Evolutionary conservation across 768 basidiomycete genomes (phyloP), one percentile per base, ranked within the genome.

Genomic region (Leucosporidium creatinivorum): DNA sequence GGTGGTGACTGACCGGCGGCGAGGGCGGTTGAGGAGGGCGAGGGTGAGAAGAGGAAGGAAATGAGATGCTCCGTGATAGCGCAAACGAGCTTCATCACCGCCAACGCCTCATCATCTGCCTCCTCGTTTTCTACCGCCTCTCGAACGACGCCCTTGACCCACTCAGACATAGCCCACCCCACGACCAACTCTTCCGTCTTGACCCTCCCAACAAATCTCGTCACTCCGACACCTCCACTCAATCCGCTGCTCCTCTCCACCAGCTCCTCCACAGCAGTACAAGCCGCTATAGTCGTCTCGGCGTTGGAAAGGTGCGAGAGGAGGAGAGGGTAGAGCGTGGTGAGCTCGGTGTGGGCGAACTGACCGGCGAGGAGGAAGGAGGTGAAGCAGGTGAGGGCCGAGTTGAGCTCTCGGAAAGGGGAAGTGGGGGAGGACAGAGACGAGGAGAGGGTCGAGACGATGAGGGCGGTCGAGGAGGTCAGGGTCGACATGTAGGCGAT

Each of bases 241-340:
- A 50, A 30, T 0, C 69, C 72, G 21, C 56, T 56, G 15, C 62
- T 69, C 18, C 69, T 68, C 30, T 75, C 75, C 9, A 75, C 31
- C 26, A 75, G 62, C 51, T 75, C 75, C 21, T 74, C 72, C 23
- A 69, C n/a, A 54, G 73, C 73, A 3, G 58, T 33, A 31, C 65
- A 68, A 0, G 70, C 73, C 3, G 51, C 44, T 25, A 66, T 36
- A 57, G 62, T 39, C 3, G 72, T 69, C 4, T 48, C 52, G 7
- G 67, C 33, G 25, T 63, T 58, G 19, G 72, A 56, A 18, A 75
- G 52, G 54, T 63, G 73, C 6, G 57, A 59, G 18, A 75, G 66
- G 36, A 75, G 28, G 58, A 73, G 72, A 17, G 75, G 73, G 63
- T 74, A 75, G 2, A 75, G 55, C 10, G 52, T 58, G 31, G 65